Conservation (phyloP, 345 rosid species). For the Gossypium rotundifolium region DNA sequence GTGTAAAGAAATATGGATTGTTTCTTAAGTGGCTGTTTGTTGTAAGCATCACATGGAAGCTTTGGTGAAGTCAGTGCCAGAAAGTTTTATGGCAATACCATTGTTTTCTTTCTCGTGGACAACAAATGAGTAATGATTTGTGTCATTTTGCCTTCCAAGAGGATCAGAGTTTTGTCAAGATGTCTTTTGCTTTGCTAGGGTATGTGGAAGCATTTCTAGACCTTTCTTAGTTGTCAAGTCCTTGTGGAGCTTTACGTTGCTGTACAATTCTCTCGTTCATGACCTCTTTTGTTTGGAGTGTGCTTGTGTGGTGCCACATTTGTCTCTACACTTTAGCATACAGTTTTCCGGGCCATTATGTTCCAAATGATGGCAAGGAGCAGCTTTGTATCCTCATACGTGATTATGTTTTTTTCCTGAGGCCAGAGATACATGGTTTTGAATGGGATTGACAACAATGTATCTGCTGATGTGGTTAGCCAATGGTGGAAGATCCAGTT, state of each 20-base stretch:
- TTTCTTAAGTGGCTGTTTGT: constrained; percentile 13
- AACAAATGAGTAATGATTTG: constrained; percentile 6
- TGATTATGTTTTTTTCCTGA: background rate
- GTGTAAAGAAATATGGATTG: constrained; percentile 15
- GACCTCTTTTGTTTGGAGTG: constrained; percentile 13
- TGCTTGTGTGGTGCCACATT: background rate
- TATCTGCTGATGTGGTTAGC: constrained; percentile 8
- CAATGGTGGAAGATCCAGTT: constrained; percentile 9
- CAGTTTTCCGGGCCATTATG: constrained; percentile 1
- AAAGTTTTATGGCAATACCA: constrained; percentile 18
- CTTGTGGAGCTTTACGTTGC: background rate
- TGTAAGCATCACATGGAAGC: background rate
- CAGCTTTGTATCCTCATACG: background rate
- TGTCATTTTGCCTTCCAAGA: constrained; percentile 3
- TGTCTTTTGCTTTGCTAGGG: constrained; percentile 1
- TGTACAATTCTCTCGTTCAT: constrained; percentile 5
- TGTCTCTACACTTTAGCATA: background rate
- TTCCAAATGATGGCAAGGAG: background rate
- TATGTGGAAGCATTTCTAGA: background rate
- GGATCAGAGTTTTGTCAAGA: constrained; percentile 16
- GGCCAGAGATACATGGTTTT: constrained; percentile 16
- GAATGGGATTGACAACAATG: constrained; percentile 5
- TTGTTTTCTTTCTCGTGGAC: constrained; percentile 3
- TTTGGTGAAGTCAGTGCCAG: background rate
- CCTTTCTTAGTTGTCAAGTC: background rate